Evolutionary conservation across 2,329 filamentous ascomycete species (phyloP), one percentile per base, ranked within the genome.

Genomic region (Hypoxylon sp.): DNA sequence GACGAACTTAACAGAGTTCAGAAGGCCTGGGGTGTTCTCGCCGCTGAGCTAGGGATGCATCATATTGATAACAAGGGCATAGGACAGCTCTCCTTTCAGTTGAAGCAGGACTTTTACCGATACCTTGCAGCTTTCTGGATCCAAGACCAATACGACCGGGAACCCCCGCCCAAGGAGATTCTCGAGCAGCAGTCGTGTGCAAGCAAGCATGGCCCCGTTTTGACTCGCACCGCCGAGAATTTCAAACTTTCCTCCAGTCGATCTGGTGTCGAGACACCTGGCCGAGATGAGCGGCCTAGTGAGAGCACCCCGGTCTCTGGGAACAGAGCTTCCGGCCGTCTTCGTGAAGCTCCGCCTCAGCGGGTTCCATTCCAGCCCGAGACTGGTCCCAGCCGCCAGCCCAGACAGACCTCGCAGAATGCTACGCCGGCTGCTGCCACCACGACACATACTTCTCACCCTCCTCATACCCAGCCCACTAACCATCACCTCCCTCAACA

Each of bases 81-180:
- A 66, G 85, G 92, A 6, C 92, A 92, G n/a, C 88, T 93, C 62
- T 93, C 92, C 13, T 97, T 96, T 79, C 86, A 91, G 62, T 82
- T 97, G 58, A 97, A 97, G 80, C 90, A 91, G 58, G 89, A 91
- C 66, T 97, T 95, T 80, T 96, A 96, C 82, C 94, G 93, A 77
- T 93, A 94, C 72, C 85, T 97, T 46, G 90, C 91, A 11, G 93
- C 93, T 1, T 97, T 91, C 78, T 93, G 97, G 78, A 95, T 97
- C 72, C 87, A 87, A 48, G 90, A 88, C 10, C 80, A 93, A 43
- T 91, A 94, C 79, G 86, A 89, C 56, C 89, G 91, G 77, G 91
- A 93, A 65, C 93, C 93, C 0, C 93, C 93, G 15, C 92, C 93
- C 5, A 93, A 91, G 70, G 92, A 96, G 71, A 96, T 97, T 49